phyloP scores from a whole-genome alignment of 2,329 filamentous ascomycete species.

The Fusarium metavorans region DNA sequence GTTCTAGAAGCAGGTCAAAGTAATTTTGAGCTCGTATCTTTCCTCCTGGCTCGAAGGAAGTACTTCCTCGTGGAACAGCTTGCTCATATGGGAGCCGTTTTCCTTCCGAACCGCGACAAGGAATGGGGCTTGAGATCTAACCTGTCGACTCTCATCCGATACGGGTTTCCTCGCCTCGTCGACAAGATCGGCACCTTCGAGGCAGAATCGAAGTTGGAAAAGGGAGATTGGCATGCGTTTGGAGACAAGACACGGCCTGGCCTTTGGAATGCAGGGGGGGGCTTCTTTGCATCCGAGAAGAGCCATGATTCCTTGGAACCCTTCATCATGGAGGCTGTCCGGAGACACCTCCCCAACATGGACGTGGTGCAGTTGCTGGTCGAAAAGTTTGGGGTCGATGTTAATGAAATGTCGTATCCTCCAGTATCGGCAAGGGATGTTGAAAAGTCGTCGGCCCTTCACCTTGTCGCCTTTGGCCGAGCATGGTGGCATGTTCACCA shows the following conservation, averaged over 20 bases:
- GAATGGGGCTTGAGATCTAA: background rate
- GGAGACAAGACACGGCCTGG: constrained; percentile 28
- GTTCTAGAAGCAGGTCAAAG: background rate
- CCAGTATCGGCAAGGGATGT: background rate
- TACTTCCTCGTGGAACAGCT: constrained; percentile 40
- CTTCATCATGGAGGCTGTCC: constrained; percentile 45
- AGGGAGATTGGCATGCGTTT: constrained; percentile 37
- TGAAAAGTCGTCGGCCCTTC: constrained; percentile 24
- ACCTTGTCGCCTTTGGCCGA: constrained; percentile 13
- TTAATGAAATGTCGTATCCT: constrained; percentile 39
- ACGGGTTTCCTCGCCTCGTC: constrained; percentile 32
- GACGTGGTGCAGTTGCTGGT: constrained; percentile 50
- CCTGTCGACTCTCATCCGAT: constrained; percentile 21
- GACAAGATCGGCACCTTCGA: constrained; percentile 32
- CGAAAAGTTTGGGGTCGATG: constrained; percentile 47
- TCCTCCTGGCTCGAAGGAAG: constrained; percentile 28
- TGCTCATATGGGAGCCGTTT: constrained; percentile 14
- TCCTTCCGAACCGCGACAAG: constrained; percentile 7
- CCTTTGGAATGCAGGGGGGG: constrained; percentile 26
- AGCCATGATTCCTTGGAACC: constrained; percentile 3
- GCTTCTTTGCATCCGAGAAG: background rate
- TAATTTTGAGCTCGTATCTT: background rate
- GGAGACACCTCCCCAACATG: constrained; percentile 50
- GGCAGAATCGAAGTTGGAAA: constrained; percentile 7
- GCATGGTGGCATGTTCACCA: constrained; percentile 41